These are phyloP conservation scores for Nyctanthes arbortristis DNA, from an alignment of 257 asterid species.

Conservation along the genomic window DNA sequence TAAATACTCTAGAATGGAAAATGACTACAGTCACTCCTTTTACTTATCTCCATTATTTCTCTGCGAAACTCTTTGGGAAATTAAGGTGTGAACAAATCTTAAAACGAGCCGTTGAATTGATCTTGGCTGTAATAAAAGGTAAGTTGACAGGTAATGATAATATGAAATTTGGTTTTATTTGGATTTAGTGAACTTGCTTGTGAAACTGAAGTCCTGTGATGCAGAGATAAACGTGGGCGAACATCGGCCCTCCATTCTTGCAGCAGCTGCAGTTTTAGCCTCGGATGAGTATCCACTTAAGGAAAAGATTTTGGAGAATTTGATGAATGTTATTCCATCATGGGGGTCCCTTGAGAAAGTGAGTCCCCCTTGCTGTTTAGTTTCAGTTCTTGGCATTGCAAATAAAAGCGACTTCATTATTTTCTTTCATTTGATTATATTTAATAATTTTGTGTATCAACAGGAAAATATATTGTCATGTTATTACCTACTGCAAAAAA, in stretches of 20 bases:
- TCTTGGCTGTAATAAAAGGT: constrained; percentile 43
- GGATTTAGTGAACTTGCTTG: constrained; percentile 4
- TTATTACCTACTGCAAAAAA: constrained; percentile 34
- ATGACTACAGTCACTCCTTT: constrained; percentile 48
- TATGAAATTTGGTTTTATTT: not conserved
- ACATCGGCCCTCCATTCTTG: constrained; percentile 43
- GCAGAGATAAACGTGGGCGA: constrained; percentile 44
- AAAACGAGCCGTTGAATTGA: constrained; percentile 35
- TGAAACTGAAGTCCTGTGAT: constrained; percentile 3
- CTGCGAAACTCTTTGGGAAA: constrained; percentile 31
- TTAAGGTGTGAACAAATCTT: constrained; percentile 20
- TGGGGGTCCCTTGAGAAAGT: constrained; percentile 50
- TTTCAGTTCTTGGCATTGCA: not conserved
- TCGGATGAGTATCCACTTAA: constrained; percentile 39
- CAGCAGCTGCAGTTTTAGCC: constrained; percentile 58
- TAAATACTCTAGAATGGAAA: constrained; percentile 52
- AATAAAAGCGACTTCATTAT: not conserved
- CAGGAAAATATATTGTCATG: constrained; percentile 46
- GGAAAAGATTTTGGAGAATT: constrained; percentile 28
- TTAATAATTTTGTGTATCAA: not conserved
- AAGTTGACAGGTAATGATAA: not conserved
- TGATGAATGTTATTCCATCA: constrained; percentile 38
- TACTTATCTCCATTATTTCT: constrained; percentile 45
- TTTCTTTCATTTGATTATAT: constrained; percentile 10
- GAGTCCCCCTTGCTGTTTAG: constrained; percentile 24